Conservation (phyloP, 441 rosid species). For the Omphalea diandra region DNA sequence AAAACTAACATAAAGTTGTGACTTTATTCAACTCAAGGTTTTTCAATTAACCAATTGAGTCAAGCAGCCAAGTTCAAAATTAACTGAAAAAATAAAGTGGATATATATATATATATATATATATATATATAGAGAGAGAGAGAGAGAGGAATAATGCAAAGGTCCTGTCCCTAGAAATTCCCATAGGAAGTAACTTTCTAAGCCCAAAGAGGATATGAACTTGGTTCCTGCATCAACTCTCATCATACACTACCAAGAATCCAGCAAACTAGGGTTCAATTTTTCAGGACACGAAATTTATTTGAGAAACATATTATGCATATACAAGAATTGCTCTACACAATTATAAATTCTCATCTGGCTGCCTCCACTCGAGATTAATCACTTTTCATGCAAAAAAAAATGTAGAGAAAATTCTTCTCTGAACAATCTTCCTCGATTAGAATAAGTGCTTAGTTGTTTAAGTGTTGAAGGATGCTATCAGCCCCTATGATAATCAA, state of each 20-base stretch:
- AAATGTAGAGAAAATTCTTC: not conserved
- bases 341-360: not conserved
- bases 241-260: no score
- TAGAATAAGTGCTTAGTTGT: not conserved
- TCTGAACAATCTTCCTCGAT: not conserved
- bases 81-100: not conserved
- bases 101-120: no score
- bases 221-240: not conserved
- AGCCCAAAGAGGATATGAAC: not conserved
- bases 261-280: no score
- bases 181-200: not conserved
- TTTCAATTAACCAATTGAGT: not conserved
- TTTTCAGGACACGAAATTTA: no score
- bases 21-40: conserved; percentile 1
- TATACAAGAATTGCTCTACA: not conserved
- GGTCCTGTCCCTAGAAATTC: no score
- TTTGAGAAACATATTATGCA: no score
- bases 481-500: no score
- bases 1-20: not conserved
- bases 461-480: no score
- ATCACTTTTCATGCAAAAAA: no score
- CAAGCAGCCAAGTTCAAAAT: not conserved
- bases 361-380: not conserved
- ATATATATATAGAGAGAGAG: not conserved
- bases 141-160: no score